Percentiles rank a stretch among this genome's conserved stretches.
Conservation (phyloP, 257 asterid species). For the Penstemon davidsonii region DNA sequence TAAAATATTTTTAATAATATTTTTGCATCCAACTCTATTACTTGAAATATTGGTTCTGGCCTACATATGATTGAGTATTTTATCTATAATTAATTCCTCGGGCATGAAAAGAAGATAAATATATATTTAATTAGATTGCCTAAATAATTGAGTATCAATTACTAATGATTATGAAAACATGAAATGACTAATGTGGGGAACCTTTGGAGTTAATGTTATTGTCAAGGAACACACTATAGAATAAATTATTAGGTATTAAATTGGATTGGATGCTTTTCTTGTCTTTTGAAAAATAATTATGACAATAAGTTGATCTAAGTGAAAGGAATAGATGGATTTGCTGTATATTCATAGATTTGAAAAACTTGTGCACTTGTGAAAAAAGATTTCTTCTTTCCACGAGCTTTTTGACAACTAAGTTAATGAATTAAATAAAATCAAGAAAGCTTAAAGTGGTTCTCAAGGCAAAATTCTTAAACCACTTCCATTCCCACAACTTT, state of each 20-base stretch:
- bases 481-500: too few relatives aligned
- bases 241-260: constrained; percentile 29
- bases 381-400: constrained; percentile 25
- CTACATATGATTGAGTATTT: too few relatives aligned
- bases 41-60: too few relatives aligned
- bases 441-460: constrained; percentile 17
- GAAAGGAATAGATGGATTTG: constrained; percentile 27
- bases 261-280: constrained; percentile 54
- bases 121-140: neutral
- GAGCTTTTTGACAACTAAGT: constrained; percentile 34
- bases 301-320: constrained; percentile 30
- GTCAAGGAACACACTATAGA: constrained; percentile 24
- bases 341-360: constrained; percentile 35
- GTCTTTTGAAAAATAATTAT: constrained; percentile 31
- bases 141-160: constrained; percentile 2
- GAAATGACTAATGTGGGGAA: constrained; percentile 37
- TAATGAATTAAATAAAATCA: constrained; percentile 35
- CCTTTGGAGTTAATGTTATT: constrained; percentile 22
- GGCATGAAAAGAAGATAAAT: neutral
- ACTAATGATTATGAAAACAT: constrained; percentile 15
- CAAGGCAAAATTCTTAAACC: too few relatives aligned
- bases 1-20: too few relatives aligned
- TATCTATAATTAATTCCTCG: neutral
- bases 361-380: constrained; percentile 30
- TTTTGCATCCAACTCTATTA: too few relatives aligned